Base-by-base conservation (phyloP, 768 basidiomycete genomes). In the Tricholoma flavovirens region DNA sequence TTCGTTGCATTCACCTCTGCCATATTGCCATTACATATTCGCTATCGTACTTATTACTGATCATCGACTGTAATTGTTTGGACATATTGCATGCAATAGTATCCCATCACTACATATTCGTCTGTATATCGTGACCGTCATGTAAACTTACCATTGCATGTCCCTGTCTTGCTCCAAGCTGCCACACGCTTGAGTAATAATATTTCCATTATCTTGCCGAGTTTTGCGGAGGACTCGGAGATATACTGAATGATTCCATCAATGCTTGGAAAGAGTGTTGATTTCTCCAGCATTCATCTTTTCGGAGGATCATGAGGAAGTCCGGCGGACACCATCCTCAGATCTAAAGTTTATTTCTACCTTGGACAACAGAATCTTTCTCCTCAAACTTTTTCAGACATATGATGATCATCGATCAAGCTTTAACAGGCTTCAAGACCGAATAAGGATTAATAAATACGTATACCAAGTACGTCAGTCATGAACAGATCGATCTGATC, bases 1-100 rank as follows among this genome's bases (percentile, higher is more conserved):
- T 56, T 63, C 59, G 10, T 19, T 64, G 54, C 59, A 61, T 22
- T 43, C 38, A 49, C 19, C 32, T 48, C 30, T 24, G 46, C 24
- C 30, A 26, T 43, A n/a, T n/a, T n/a, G n/a, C n/a, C n/a, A n/a
- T n/a, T n/a, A n/a, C n/a, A n/a, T n/a, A 46, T 46, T 35, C 15
- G 33, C 29, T 55, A 32, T 49, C 24, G 5, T 52, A 52, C 40
- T 24, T 49, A 32, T 49, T n/a, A n/a, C 36, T 38, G 26, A 38
- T 35, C 22, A 15, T 38, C 35, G 14, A 36, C 30, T 42, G 36
- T 36, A 26, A 42, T 52, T 38, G 22, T 42, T 36, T 36, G 19
- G n/a, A 21, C 21, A 46, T 32, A 32, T 8, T 35, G 36, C 54
- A 48, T 55, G 54, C 54, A 55, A 26, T n/a, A n/a, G n/a, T 55